Evolutionary conservation across 1,139 yeast genomes (phyloP), one percentile per base, ranked within the genome.

Genomic region (Taphrina deformans): DNA sequence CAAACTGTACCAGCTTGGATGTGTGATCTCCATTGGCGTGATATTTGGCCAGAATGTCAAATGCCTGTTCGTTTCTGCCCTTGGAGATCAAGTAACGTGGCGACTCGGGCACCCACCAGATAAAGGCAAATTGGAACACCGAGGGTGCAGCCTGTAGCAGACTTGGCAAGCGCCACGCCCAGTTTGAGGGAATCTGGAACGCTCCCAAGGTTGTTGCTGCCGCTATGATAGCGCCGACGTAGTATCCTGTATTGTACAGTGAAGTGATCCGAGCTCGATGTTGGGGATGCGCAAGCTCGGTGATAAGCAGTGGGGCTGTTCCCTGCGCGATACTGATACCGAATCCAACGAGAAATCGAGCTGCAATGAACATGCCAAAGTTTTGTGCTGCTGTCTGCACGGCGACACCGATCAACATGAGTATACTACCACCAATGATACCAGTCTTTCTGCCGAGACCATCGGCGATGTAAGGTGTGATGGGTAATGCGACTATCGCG

Each of bases 71-170:
- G 67, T 77, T 75, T 69, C 83, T 79, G 62, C 81, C 83, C 66
- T 80, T 78, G 26, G 85, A 78, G 70, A 86, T 77, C 69, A 87
- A 79, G 88, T 88, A 87, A 78, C 92, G 83, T 68, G 93, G 91
- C 14, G 89, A 85, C 72, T 87, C 92, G 9, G 83, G 81, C 67
- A 79, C 78, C 71, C 73, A 69, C 55, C 61, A 68, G 21, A 71
- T 68, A 27, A 69, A 60, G 61, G 67, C 14, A 16, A 70, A 46
- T 69, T 77, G 80, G 26, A 78, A n/a, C 4, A 75, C 16, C 16
- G 83, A 81, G 33, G 70, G 77, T 73, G 35, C 73, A 70, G 50
- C 76, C 79, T 72, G 81, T 82, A 53, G 79, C 44, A 65, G 31
- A 12, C 59, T 44, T 10, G 70, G 70, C 33, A 68, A 35, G 9